phyloP scores from a whole-genome alignment of 805 yeast species.

The Cyberlindnera mycetangii region DNA sequence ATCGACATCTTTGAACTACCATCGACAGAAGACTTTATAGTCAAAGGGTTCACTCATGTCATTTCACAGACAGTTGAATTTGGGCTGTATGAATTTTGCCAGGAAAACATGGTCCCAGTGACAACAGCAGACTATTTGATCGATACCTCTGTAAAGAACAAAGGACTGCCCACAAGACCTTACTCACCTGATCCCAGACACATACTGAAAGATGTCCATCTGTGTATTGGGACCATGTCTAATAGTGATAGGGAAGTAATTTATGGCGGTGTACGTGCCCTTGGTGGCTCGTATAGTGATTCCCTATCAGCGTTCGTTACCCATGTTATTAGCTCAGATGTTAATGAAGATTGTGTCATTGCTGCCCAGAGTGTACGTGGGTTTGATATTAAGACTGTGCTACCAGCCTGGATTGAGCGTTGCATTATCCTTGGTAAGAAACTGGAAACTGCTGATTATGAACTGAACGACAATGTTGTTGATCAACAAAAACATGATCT shows the following conservation, averaged over 20 bases:
- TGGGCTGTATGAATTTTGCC: conserved; percentile 36
- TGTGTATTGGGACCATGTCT: conserved; percentile 58
- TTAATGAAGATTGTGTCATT: conserved; percentile 56
- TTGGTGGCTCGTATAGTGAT: conserved; percentile 76
- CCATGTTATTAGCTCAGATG: conserved; percentile 63
- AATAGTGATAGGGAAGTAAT: conserved; percentile 64
- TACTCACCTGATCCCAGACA: conserved; percentile 72
- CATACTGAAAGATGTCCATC: conserved; percentile 57
- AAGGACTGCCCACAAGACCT: conserved; percentile 48
- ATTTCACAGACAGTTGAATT: conserved; percentile 52
- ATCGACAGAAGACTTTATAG: conserved; percentile 21
- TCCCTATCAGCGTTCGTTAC: conserved; percentile 67
- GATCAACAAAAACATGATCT: conserved; percentile 8
- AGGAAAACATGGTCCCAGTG: conserved; percentile 58
- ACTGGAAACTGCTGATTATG: conserved; percentile 39
- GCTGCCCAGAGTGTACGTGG: conserved; percentile 43
- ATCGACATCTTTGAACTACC: conserved; percentile 21
- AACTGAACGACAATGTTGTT: conserved; percentile 12
- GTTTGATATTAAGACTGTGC: conserved; percentile 54
- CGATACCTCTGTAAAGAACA: conserved; percentile 40
- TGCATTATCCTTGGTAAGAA: conserved; percentile 52
- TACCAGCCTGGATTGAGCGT: conserved; percentile 78
- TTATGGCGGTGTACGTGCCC: conserved; percentile 58
- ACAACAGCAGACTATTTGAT: conserved; percentile 61
- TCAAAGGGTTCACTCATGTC: conserved; percentile 40